Evolutionary conservation across 2,329 filamentous ascomycete genomes (phyloP).

Genomic region (Aspergillus intermedius): DNA sequence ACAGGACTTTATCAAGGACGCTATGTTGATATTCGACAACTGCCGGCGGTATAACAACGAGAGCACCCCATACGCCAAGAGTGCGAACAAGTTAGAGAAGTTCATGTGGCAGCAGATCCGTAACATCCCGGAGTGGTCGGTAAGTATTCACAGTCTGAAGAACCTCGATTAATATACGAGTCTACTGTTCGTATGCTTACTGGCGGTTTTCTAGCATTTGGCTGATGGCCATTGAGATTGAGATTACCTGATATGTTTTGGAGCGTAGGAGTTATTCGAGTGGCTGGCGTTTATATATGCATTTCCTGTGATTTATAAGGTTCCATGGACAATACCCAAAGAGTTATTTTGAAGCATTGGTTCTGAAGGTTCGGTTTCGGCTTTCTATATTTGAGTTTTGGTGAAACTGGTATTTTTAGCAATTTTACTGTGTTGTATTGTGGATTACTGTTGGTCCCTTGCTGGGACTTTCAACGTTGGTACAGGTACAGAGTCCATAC

Average conservation of each 20-base stretch:
- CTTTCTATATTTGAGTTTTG: too few species aligned
- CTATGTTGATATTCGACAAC: constrained; percentile 85
- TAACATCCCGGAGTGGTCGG: constrained; percentile 87
- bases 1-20: constrained; percentile 87
- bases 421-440: too few species aligned
- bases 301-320: background rate
- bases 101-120: constrained; percentile 93
- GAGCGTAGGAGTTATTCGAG: constrained; percentile 5
- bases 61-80: constrained; percentile 89
- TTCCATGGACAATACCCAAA: constrained; percentile 10
- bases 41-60: constrained; percentile 96
- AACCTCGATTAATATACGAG: background rate
- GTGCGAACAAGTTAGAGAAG: constrained; percentile 85
- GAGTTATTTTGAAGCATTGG: constrained; percentile 6
- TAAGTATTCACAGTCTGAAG: constrained; percentile 24
- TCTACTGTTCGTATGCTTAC: constrained; percentile 4
- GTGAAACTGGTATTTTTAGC: too few species aligned
- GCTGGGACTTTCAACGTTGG: too few species aligned
- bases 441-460: too few species aligned
- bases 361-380: background rate
- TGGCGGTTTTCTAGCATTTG: constrained; percentile 27
- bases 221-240: constrained; percentile 29
- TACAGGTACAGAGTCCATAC: too few species aligned
- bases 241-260: constrained; percentile 1
- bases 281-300: constrained; percentile 7